Evolutionary conservation across 2,329 filamentous ascomycete species (phyloP), one percentile per base, ranked within the genome.

Genomic region (Xylaria sp.): DNA sequence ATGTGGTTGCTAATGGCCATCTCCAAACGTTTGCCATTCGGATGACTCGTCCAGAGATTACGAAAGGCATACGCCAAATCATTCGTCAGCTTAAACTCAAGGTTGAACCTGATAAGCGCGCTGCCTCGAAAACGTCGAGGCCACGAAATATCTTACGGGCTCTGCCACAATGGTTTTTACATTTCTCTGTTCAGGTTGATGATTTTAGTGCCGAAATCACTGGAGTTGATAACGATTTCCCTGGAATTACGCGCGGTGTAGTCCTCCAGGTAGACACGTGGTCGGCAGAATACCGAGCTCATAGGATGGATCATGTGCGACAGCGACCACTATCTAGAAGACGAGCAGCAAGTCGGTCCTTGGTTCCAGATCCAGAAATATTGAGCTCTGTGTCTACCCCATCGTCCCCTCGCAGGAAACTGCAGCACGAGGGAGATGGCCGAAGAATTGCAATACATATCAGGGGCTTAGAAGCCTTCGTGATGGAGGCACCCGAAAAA

Each of bases 161-260:
- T 24, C 80, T 97, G 69, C 97, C 96, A 0, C 80, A 88, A 1
- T 99, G 96, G 96, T 85, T 99, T 6, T 81, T 94, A 45, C 90
- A 95, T 69, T 91, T 94, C 70, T 90, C 93, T 64, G 85, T 99
- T 4, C 93, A 97, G 77, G 94, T 93, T 1, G 92, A 92, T 4
- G 93, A 97, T 70, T 94, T 97, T 75, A 96, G 93, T 73, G 84
- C 97, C 59, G 95, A 99, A 78, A 87, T 98, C 61, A 96, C 96
- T 19, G 96, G 96, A 1, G 85, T 96, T 24, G 97, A 99, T 76
- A 85, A 90, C 56, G 89, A 90, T 21, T 93, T 98, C 39, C 97
- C 94, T 0, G 87, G 90, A 53, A 89, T 95, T 64, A 92, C 92
- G 14, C 89, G 93, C 24, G 96, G 96, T 19, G 85, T 97, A 48